Evolutionary conservation across 2,329 filamentous ascomycete genomes (phyloP), one percentile per base, ranked within the genome.

Genomic region (Cercospora sojina): DNA sequence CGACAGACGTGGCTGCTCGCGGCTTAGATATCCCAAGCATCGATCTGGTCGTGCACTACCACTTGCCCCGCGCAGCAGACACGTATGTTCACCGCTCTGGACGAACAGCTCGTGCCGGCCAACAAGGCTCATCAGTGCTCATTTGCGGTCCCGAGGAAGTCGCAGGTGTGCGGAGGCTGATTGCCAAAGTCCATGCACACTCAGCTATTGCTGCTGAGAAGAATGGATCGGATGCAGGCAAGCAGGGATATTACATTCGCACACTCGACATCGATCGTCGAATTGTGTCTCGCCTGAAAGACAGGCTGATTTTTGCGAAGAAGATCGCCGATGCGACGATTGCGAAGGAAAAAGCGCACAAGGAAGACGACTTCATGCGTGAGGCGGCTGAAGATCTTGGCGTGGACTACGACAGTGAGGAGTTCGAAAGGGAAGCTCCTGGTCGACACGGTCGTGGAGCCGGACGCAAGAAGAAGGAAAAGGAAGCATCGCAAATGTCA

Each of bases 51-150:
- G 82, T 99, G 18, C 95, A 99, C 80, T 99, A 99, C 80, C 94
- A 99, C 78, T 89, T 97, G 0, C 95, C 95, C 1, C 90, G 93
- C 65, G 85, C 92, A 0, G 95, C 95, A 35, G 94, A 98, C 78
- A 90, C 90, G 57, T 99, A 99, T 76, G 93, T 99, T 13, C 95
- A 99, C 77, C 89, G 95, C 25, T 97, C 95, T 1, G 95, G 95
- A 12, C 91, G 95, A 70, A 98, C 95, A 0, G 95, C 95, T 1
- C 91, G 95, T 75, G 94, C 91, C 3, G 86, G 89, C 20, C 87
- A 87, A 12, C 87, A 85, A 0, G 95, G 95, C 41, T 86, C 91
- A 38, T 96, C 92, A 74, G 88, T 99, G 65, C 83, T 99, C 4
- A 88, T 99, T 61, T 98, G 95, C 75, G 88, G 90, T 0, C 94